phyloP scores from a whole-genome alignment of 306 rosid species.

The Alnus glutinosa region DNA sequence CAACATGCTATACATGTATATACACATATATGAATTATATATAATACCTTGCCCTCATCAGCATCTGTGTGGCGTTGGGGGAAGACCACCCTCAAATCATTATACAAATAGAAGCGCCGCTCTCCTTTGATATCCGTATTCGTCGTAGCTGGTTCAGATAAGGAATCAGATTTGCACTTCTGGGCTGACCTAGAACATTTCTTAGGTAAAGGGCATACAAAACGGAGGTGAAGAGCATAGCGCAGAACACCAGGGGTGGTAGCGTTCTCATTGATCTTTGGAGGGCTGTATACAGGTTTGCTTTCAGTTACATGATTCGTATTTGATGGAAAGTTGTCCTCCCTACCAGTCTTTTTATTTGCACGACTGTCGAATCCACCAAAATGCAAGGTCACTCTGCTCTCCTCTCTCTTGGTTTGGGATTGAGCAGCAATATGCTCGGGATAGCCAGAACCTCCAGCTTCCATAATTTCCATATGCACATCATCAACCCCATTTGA shows the following conservation, averaged over 20 bases:
- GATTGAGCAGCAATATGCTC: neutral
- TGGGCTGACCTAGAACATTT: slow-evolving; percentile 54
- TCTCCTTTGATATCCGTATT: slow-evolving; percentile 38
- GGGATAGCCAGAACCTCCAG: neutral
- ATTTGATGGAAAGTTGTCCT: slow-evolving; percentile 25
- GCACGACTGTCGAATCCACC: slow-evolving; percentile 24
- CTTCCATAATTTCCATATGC: neutral
- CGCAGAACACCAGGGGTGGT: slow-evolving; percentile 48
- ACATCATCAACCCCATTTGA: slow-evolving; percentile 6
- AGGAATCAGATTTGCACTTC: slow-evolving; percentile 44
- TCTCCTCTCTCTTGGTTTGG: slow-evolving; percentile 16
- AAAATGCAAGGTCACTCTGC: slow-evolving; percentile 19
- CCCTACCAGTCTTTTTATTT: slow-evolving; percentile 27
- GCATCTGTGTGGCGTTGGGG: slow-evolving; percentile 89
- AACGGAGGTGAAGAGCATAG: slow-evolving; percentile 76
- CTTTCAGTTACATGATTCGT: slow-evolving; percentile 22
- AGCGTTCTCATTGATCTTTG: slow-evolving; percentile 32
- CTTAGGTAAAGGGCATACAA: slow-evolving; percentile 58
- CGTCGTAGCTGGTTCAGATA: slow-evolving; percentile 37
- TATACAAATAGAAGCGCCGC: slow-evolving; percentile 76
- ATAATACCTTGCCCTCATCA: slow-evolving; percentile 80
- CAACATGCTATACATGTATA: neutral
- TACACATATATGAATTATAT: neutral
- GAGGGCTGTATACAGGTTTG: slow-evolving; percentile 31
- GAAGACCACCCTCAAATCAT: slow-evolving; percentile 80